phyloP scores from a whole-genome alignment of 2,329 filamentous ascomycete genomes.

The Trichoderma sp. region DNA sequence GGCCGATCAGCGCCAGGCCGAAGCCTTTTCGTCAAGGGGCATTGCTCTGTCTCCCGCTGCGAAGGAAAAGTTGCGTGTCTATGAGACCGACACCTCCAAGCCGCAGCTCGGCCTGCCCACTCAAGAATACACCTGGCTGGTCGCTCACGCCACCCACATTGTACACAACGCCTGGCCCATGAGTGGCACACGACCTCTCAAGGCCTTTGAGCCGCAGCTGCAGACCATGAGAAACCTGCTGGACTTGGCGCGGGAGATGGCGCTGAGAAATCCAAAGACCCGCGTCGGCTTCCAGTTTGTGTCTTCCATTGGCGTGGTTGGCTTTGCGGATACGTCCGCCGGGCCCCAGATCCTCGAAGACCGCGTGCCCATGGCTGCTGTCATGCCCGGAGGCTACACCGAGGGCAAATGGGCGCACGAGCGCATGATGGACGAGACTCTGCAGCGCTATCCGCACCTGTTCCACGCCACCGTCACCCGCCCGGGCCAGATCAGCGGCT shows the following conservation, averaged over 20 bases:
- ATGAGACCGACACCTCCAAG: background rate
- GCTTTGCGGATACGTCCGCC: background rate
- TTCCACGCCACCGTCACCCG: background rate
- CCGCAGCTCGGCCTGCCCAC: background rate
- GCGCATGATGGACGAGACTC: background rate
- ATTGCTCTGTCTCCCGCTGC: background rate
- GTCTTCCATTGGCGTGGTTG: background rate
- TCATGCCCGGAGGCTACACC: background rate
- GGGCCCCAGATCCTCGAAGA: background rate
- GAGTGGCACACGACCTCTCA: background rate
- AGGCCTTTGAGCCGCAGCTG: background rate
- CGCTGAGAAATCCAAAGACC: background rate
- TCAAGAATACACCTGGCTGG: background rate
- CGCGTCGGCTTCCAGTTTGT: background rate
- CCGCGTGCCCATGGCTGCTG: background rate
- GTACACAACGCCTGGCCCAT: background rate
- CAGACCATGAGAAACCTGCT: background rate
- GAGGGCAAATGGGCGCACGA: background rate
- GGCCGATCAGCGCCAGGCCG: background rate
- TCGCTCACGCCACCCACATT: background rate
- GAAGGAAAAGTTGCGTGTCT: background rate
- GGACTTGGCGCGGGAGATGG: background rate
- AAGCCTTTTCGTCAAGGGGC: background rate
- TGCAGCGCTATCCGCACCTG: background rate
- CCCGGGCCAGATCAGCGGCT: background rate